Evolutionary conservation across 139 green algal genomes (phyloP), one percentile per base, ranked within the genome.

Genomic region (Chara braunii): DNA sequence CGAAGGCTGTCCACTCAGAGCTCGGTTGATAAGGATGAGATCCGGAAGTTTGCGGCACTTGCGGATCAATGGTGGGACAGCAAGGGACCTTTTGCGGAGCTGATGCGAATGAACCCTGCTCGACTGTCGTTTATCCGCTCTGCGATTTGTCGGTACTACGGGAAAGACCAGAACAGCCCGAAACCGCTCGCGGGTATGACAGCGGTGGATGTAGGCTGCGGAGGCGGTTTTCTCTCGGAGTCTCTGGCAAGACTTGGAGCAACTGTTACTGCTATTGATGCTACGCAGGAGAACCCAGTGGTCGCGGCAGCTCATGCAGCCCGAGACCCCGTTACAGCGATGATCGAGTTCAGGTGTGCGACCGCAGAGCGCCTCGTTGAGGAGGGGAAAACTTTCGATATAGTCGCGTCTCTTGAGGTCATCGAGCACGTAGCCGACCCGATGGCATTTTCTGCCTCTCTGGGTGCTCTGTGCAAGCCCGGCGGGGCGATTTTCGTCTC

Each of bases 401-500:
- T 26, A 18, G 18, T 18, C 40, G 18, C 18, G 40, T 48, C 40
- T 48, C 40, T 48, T 48, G 43, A 74, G 51, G 71, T 78, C 9
- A 44, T 81, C 28, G 74, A 81, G 26, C 73, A 80, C 53, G 84
- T 89, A 24, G 55, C 33, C 3, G 29, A 63, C 4, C 79, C 79
- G 1, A 57, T 68, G 32, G 33, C 42, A 6, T 87, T 91, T 51
- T n/a, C 78, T 6, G 32, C 12, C 1, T 71, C 70, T 11, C 65
- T 91, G 6, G 57, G 60, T 14, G 54, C 44, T 22, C 70, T 81
- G 23, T 52, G 60, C 30, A 59, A 37, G 23, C 51, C 59, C 4
- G 71, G 35, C 23, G 85, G 84, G 7, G 70, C 53, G 28, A 66
- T 89, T 22, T 69, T 91, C 3, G 53, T 97, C 3, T 90, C 86